Evolutionary conservation across 176 grass and related monocot species (phyloP).

Genomic region (Avena sativa): DNA sequence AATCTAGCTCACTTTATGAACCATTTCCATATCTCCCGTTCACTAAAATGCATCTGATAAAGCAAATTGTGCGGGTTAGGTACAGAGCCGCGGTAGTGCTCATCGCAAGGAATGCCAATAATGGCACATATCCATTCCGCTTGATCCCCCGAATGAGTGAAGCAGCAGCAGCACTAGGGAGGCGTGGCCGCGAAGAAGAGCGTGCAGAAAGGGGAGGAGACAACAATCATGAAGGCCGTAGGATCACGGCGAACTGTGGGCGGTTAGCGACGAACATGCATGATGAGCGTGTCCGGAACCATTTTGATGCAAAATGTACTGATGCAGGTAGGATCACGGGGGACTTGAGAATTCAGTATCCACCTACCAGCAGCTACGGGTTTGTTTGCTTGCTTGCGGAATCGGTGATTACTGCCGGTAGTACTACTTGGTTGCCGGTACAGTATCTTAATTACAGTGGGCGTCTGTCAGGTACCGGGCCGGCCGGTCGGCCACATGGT

Average conservation of each 20-base stretch:
- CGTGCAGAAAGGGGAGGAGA: neutral
- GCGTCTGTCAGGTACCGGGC: constrained; percentile 14
- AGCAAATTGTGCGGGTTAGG: constrained; percentile 2
- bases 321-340: neutral
- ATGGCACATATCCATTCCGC: neutral
- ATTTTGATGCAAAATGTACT: neutral
- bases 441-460: constrained; percentile 12
- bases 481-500: constrained; percentile 22
- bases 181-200: neutral
- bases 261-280: neutral
- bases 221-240: neutral
- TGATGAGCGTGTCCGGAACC: neutral
- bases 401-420: neutral
- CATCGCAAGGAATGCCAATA: constrained; percentile 19
- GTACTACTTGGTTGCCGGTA: neutral
- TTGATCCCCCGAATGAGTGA: constrained; percentile 13
- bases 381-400: neutral
- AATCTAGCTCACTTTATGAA: constrained; percentile 34
- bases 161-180: neutral
- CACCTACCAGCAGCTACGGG: neutral
- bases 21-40: constrained; percentile 9
- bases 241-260: no score
- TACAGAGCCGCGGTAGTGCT: neutral
- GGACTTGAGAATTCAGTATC: neutral
- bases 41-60: neutral